Base-by-base conservation (phyloP, 371 early-diverging fungal genomes). In the Haplosporangium sp. region DNA sequence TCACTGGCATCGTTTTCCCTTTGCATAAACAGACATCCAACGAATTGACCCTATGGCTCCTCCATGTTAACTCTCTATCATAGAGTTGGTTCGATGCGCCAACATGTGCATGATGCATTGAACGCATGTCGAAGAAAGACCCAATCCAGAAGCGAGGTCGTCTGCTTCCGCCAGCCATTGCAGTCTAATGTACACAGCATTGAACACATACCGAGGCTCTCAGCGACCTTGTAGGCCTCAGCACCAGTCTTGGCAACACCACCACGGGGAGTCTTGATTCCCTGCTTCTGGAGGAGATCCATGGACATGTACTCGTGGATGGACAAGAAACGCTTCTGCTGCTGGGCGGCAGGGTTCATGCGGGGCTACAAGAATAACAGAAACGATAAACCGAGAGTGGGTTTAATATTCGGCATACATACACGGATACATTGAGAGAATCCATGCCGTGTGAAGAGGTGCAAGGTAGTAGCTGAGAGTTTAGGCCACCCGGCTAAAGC, bases 231-330 rank as follows among this genome's bases (percentile, higher is more conserved):
- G 82, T 86, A 94, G 67, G 98, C 98, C 83, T 99, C 95, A 71
- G 89, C 84, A 46, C 97, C 88, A 41, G 96, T 89, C 72, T 89
- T 92, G 43, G 98, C 98, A 57, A 97, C 96, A 46, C 85, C 84
- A 62, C 98, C 98, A 63, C 90, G 88, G 47, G 98, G 98, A 18
- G 92, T 91, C 72, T 94, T 93, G 83, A 98, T 88, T 62, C 97
- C 98, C 72, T 96, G 97, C 81, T 95, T 86, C 69, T 92, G 83
- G 71, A 99, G 90, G 46, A 98, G 88, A 47, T 91, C 93, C 86
- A 96, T 95, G 37, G 98, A 98, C 67, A 93, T 84, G 86, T 98
- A 94, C 88, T 99, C 99, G 84, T 99, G 99, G 79, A 99, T 95
- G 69, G 97, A 95, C 61, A 99, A 93, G 89, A 90, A 90, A 74